Evolutionary conservation across 1,284 basidiomycete genomes (phyloP).

Genomic region (Puccinia polysora): DNA sequence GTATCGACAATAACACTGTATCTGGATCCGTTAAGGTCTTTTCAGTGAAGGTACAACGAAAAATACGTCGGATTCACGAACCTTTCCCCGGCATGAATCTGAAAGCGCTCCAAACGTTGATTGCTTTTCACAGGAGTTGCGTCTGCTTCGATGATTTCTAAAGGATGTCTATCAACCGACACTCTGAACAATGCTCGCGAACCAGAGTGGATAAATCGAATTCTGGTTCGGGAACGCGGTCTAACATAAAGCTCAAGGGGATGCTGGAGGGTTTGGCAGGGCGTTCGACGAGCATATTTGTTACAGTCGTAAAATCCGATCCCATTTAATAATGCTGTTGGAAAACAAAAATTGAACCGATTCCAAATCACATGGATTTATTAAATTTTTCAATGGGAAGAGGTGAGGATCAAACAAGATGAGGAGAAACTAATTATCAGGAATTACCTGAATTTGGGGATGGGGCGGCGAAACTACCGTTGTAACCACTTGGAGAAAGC

Average conservation of each 20-base stretch:
- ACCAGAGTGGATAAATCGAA: slow-evolving; percentile 60
- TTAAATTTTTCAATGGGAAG: neutral
- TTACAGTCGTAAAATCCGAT: slow-evolving; percentile 25
- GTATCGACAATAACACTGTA: slow-evolving; percentile 52
- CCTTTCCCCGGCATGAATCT: slow-evolving; percentile 49
- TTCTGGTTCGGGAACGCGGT: slow-evolving; percentile 50
- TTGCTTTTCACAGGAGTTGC: slow-evolving; percentile 13
- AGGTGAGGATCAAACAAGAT: neutral
- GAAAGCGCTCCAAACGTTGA: slow-evolving; percentile 46
- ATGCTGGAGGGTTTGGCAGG: neutral
- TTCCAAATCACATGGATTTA: neutral
- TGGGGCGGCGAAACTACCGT: slow-evolving; percentile 49
- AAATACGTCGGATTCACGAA: slow-evolving; percentile 24
- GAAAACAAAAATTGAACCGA: neutral
- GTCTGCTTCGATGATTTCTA: slow-evolving; percentile 44
- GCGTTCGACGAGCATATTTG: neutral
- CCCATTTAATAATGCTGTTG: slow-evolving; percentile 27
- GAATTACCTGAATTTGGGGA: slow-evolving; percentile 55
- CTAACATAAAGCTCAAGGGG: slow-evolving; percentile 16
- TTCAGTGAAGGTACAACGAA: neutral
- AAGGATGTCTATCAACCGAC: slow-evolving; percentile 47
- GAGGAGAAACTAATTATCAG: neutral
- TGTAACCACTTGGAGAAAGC: slow-evolving; percentile 46
- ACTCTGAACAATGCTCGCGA: slow-evolving; percentile 49
- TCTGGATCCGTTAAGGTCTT: slow-evolving; percentile 36